Evolutionary conservation across 169 alveolate species (phyloP), one percentile per base, ranked within the genome.

Genomic region (Theileria luwenshuni): DNA sequence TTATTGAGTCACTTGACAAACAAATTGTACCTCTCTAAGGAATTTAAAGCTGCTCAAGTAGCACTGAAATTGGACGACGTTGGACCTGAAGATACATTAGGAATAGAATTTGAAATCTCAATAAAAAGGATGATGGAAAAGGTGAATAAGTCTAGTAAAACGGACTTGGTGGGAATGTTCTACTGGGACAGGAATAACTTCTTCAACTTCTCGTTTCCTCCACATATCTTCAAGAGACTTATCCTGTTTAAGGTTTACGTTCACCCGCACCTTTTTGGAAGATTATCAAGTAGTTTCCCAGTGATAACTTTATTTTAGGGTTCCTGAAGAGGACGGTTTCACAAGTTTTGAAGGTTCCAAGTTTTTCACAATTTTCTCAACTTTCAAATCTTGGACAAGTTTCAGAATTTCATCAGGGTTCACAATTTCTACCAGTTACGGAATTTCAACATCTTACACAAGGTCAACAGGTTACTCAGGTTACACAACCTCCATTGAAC

Each of bases 111-210:
- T 62, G 23, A 62, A 7, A 33, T 35, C 21, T 30, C 35, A 25
- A 23, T 43, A 21, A 62, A 23, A 15, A 15, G 27, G 21, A 35
- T 25, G 32, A 28, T 13, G 8, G 35, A 13, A 27, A 45, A 23
- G 19, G 23, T 62, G 2, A n/a, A 17, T 2, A 43, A 41, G n/a
- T 35, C 58, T 2, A 21, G 38, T n/a, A 38, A 25, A 17, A 68
- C 42, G 0, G 56, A 49, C 56, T 41, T 68, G 28, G n/a, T 68
- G 27, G 49, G 27, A 32, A 8, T 68, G 15, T 68, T n/a, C 25
- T 68, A 49, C 43, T 68, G 76, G 76, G 28, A 68, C 35, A 1
- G n/a, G 15, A 68, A 68, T 25, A 51, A 68, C 56, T 51, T 27
- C 35, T 51, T 6, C 56, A 51, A 51, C 51, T 68, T 68, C 35